These are phyloP conservation scores for Fusarium domesticum DNA, from an alignment of 2,329 filamentous ascomycete genomes.

Conservation along the genomic window DNA sequence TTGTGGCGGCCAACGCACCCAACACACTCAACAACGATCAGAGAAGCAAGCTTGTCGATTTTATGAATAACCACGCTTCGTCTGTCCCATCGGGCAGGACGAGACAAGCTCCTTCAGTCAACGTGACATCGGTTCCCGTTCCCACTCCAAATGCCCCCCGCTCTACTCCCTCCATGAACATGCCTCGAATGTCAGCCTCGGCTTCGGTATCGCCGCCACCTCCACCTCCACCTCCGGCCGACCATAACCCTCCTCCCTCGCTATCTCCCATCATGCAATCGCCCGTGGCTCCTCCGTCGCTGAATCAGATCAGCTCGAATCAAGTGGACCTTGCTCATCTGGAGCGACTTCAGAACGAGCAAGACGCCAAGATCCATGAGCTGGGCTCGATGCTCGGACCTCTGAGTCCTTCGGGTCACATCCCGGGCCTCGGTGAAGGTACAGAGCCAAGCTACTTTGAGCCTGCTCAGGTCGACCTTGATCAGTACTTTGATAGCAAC, in stretches of 20 bases:
- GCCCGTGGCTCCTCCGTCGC: constrained; percentile 45
- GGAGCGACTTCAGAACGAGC: constrained; percentile 73
- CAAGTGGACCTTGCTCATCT: constrained; percentile 75
- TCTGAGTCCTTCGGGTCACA: constrained; percentile 73
- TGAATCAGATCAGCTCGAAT: constrained; percentile 65
- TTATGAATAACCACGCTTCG: constrained; percentile 51
- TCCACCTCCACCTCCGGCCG: no score
- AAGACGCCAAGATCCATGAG: constrained; percentile 72
- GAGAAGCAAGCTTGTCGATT: constrained; percentile 55
- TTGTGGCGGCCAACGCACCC: constrained; percentile 52
- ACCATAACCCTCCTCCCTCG: constrained; percentile 33
- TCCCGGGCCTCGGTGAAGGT: constrained; percentile 63
- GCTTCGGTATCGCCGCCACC: constrained; percentile 28
- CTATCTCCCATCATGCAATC: constrained; percentile 51
- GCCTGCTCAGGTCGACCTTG: constrained; percentile 43
- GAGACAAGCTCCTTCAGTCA: constrained; percentile 16
- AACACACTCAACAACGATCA: constrained; percentile 56
- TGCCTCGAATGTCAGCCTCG: constrained; percentile 20
- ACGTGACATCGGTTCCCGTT: constrained; percentile 5
- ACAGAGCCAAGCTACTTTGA: constrained; percentile 35
- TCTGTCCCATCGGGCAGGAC: constrained; percentile 24
- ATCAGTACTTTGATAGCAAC: constrained; percentile 50
- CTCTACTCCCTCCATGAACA: constrained; percentile 15
- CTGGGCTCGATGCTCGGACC: constrained; percentile 73
- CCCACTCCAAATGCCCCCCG: constrained; percentile 12